phyloP scores from a whole-genome alignment of 2,329 filamentous ascomycete species.

The Diaporthe sp. region DNA sequence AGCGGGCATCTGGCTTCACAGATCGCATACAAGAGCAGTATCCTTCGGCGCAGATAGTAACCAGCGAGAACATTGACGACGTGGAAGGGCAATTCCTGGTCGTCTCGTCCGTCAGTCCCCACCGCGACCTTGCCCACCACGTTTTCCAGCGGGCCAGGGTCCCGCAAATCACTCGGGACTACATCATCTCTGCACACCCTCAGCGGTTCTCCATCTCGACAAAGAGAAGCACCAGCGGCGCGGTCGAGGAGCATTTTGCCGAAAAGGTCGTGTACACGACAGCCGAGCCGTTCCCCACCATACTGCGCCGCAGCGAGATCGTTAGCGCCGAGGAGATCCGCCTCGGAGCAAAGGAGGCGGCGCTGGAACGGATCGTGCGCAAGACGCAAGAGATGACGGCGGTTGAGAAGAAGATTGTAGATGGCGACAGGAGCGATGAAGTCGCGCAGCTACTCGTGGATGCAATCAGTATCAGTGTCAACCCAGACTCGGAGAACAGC shows the following conservation, averaged over 20 bases:
- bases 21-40: slow-evolving; percentile 94
- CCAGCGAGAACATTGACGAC: slow-evolving; percentile 78
- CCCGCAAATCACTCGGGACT: slow-evolving; percentile 86
- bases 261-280: slow-evolving; percentile 90
- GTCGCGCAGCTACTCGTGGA: slow-evolving; percentile 79
- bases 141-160: slow-evolving; percentile 92
- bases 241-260: slow-evolving; percentile 80
- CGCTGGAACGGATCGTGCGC: slow-evolving; percentile 87
- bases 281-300: slow-evolving; percentile 90
- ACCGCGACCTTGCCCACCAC: slow-evolving; percentile 85
- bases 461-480: slow-evolving; percentile 82
- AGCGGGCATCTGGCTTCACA: slow-evolving; percentile 85
- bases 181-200: slow-evolving; percentile 84
- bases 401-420: slow-evolving; percentile 80
- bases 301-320: slow-evolving; percentile 89
- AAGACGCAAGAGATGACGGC: slow-evolving; percentile 89
- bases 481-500: slow-evolving; percentile 80
- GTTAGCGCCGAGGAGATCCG: slow-evolving; percentile 75
- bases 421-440: slow-evolving; percentile 75
- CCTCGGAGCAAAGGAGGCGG: slow-evolving; percentile 85
- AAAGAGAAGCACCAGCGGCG: slow-evolving; percentile 77
- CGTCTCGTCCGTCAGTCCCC: slow-evolving; percentile 83
- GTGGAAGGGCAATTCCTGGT: slow-evolving; percentile 93
- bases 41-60: slow-evolving; percentile 85
- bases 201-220: slow-evolving; percentile 83